A percentile compares a stretch with the other conserved stretches of the same genome.
phyloP scores from a whole-genome alignment of 805 yeast genomes.

The Saccharomycopsis sp. region DNA sequence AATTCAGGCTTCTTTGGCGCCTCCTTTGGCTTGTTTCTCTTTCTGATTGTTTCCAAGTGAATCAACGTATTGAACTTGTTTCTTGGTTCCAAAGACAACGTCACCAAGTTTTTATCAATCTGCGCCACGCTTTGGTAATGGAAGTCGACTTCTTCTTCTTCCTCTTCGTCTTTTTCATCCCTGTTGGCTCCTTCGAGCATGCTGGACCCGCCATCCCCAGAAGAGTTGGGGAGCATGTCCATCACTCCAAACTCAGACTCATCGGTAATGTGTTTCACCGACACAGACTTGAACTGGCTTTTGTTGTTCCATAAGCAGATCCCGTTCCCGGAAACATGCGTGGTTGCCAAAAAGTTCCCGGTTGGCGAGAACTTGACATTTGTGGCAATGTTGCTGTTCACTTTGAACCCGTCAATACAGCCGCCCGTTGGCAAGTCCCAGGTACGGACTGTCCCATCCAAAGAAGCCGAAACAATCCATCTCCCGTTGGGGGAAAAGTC shows the following conservation, averaged over 20 bases:
- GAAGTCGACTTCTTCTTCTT: conserved; percentile 22
- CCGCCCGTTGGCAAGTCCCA: conserved; percentile 98
- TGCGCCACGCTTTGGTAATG: conserved; percentile 51
- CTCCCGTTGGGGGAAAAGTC: conserved; percentile 94
- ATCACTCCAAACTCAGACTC: conserved; percentile 57
- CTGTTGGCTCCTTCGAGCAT: conserved; percentile 74
- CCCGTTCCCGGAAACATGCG: conserved; percentile 87
- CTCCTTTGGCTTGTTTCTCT: conserved; percentile 83
- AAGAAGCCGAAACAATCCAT: conserved; percentile 78
- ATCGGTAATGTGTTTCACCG: conserved; percentile 60
- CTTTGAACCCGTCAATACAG: conserved; percentile 82
- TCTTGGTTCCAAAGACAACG: conserved; percentile 72
- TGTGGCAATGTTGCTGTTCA: conserved; percentile 74
- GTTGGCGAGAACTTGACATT: conserved; percentile 70
- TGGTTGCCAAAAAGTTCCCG: conserved; percentile 85
- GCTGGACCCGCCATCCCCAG: conserved; percentile 69
- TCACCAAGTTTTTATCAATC: conserved; percentile 51
- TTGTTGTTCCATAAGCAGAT: conserved; percentile 87
- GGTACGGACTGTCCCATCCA: conserved; percentile 84
- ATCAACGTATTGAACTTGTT: conserved; percentile 68
- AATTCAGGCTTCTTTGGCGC: conserved; percentile 78
- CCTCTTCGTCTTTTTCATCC: conserved; percentile 28
- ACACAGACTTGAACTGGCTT: conserved; percentile 70
- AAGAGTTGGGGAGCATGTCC: conserved; percentile 59
- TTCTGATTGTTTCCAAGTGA: conserved; percentile 74